A percentile compares a stretch with the other conserved stretches of the same genome.
These are phyloP conservation scores for Cladophialophora carrionii DNA, from an alignment of 2,329 filamentous ascomycete species.

Conservation along the genomic window DNA sequence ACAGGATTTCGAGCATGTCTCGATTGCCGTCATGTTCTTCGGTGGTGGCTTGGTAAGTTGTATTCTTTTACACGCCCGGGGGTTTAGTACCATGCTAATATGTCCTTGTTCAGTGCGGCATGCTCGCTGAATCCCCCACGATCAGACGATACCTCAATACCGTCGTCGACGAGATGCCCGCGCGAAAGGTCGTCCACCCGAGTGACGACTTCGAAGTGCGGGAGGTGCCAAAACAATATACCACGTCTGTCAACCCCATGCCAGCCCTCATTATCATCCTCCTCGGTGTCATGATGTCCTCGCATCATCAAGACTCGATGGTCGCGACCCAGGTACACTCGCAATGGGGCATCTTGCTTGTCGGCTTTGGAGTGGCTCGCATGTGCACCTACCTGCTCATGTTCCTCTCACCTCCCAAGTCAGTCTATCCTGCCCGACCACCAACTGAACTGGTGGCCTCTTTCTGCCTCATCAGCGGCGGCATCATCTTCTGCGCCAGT, in stretches of 20 bases:
- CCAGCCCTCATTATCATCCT: constrained; percentile 84
- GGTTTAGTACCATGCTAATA: not conserved
- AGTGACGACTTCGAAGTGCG: constrained; percentile 52
- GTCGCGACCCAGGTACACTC: constrained; percentile 88
- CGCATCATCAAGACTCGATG: constrained; percentile 82
- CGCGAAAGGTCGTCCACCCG: constrained; percentile 40
- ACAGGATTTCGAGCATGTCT: constrained; percentile 85
- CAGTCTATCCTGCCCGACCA: constrained; percentile 77
- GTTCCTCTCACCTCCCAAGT: constrained; percentile 79
- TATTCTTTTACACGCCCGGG: not conserved
- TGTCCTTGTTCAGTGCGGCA: constrained; percentile 63
- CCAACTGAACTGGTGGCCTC: constrained; percentile 86
- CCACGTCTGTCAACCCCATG: constrained; percentile 81
- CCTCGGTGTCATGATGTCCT: constrained; percentile 92
- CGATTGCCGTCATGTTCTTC: constrained; percentile 91
- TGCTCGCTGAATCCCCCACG: constrained; percentile 77
- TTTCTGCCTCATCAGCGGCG: constrained; percentile 85
- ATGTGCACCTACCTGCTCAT: constrained; percentile 77
- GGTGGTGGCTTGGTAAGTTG: constrained; percentile 76
- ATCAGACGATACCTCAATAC: constrained; percentile 64
- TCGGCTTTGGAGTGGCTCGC: constrained; percentile 77
- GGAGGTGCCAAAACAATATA: constrained; percentile 67
- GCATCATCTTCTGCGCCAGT: constrained; percentile 90
- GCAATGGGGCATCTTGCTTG: constrained; percentile 87
- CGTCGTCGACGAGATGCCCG: constrained; percentile 50